Base-by-base conservation (phyloP, 2,329 filamentous ascomycete species). In the Sporothrix variecibatus region DNA sequence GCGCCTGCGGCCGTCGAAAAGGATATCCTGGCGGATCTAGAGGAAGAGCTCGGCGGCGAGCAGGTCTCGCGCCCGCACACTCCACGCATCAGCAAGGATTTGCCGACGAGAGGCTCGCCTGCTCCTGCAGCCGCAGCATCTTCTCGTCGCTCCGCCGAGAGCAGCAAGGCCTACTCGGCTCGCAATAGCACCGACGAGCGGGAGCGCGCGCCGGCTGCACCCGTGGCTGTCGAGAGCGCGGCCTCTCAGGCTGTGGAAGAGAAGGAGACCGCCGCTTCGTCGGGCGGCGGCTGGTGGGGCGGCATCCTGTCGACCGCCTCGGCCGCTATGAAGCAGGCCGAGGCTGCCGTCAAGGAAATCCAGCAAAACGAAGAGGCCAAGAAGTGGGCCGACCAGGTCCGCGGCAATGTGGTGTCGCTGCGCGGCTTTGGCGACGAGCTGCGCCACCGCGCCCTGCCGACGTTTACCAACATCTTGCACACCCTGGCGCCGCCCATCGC, bases 301-400 rank as follows among this genome's bases (percentile, higher is more conserved):
- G 92, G 94, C 28, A 84, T 98, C 71, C 88, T 96, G 79, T 93
- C 93, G 58, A 95, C 94, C 0, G 94, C 94, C 49, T 90, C 92
- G 3, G 94, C 94, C 53, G 93, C 92, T 34, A 91, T 97, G 83
- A 97, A 97, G 86, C 94, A 95, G 82, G 95, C 96, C 65, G 95
- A 98, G 83, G 94, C 92, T 8, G 92, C 95, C 0, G 95, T 97
- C 77, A 97, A 95, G 81, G 94, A 98, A 82, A 95, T 99, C 67
- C 94, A 97, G 82, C 92, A 96, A 81, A 98, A 97, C 79, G 94
- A 98, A 81, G 96, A 99, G 82, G 96, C 95, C 71, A 95, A 95
- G 85, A 93, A 94, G 82, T 99, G 95, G 94, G 94, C 95, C 1
- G 93, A 97, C 72, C 95, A 98, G 81, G 93, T 98, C 73, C 92